Base-by-base conservation (phyloP, 202 grass and related monocot genomes). In the Thinopyrum obtusiflorum region DNA sequence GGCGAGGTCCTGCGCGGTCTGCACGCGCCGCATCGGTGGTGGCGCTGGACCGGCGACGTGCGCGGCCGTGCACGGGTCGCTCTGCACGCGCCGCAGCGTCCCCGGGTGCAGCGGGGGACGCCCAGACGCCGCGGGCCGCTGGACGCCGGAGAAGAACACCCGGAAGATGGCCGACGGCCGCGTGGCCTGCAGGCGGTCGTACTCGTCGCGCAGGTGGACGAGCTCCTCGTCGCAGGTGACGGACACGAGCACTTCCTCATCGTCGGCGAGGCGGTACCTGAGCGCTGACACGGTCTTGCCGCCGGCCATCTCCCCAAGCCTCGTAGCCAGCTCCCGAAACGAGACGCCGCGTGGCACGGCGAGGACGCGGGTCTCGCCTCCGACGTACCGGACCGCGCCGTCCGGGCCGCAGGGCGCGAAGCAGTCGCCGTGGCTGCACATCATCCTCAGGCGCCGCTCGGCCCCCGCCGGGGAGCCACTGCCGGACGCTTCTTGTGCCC, bases 381-480 rank as follows among this genome's bases (percentile, higher is more conserved):
- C 95, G n/a, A 84, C 90, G 79, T 97, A 97, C 31, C 88, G 89
- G 49, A 88, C 35, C 14, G 60, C 89, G 61, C 90, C 90, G 28
- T 81, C 68, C 9, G 36, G 87, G 5, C 80, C 87, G 27, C 84
- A 75, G 4, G 83, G 89, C 25, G 78, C 2, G 68, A 97, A 85
- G 82, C 77, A 73, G 13, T 92, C 95, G 78, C 89, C 95, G 65
- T 89, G 90, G 81, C 92, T 94, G 87, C 95, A 97, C 25, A 91
- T 57, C 39, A 40, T 40, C 39, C 39, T 40, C 39, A 40, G 9
- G 1, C 39, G 39, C 32, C 32, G 32, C 32, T 33, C 32, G 32
- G 32, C 32, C 39, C 5, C 39, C 39, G 9, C 39, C 5, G 39
- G 5, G 39, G 39, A 40, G 39, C 39, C 39, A 40, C 39, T 40